A percentile compares a stretch with the other conserved stretches of the same genome.
phyloP scores from a whole-genome alignment of 2,329 filamentous ascomycete genomes.

The Hymenoscyphus occultus region DNA sequence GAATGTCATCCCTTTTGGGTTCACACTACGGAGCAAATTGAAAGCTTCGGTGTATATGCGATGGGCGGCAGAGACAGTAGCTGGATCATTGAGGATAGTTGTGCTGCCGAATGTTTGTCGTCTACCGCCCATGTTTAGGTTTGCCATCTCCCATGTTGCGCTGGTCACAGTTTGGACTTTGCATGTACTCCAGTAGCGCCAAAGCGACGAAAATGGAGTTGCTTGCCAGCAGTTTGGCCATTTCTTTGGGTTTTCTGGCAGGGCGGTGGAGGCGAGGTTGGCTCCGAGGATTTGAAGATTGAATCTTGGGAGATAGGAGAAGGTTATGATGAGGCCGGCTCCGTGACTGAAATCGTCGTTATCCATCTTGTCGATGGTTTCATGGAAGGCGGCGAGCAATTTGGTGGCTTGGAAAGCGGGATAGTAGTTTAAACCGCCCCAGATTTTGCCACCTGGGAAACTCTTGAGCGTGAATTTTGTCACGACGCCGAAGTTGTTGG shows the following conservation, averaged over 20 bases:
- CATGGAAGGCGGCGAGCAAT: constrained; percentile 11
- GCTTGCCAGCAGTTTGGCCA: constrained; percentile 10
- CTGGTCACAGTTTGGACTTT: constrained; percentile 12
- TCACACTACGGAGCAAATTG: constrained; percentile 30
- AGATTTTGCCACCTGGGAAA: constrained; percentile 14
- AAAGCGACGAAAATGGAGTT: constrained; percentile 5
- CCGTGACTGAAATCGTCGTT: constrained; percentile 12
- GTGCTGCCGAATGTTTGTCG: constrained; percentile 37
- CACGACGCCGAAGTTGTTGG: constrained; percentile 20
- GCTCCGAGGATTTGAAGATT: constrained; percentile 12
- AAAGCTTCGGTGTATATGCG: constrained; percentile 34
- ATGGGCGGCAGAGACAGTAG: constrained; percentile 34
- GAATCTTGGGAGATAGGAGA: constrained; percentile 13
- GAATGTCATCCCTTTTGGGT: constrained; percentile 24
- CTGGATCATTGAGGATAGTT: constrained; percentile 38
- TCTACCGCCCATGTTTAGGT: neutral
- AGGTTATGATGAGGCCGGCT: constrained; percentile 11
- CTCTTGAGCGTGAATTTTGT: constrained; percentile 19
- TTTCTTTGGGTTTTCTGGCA: constrained; percentile 12
- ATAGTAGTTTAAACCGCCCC: constrained; percentile 10
- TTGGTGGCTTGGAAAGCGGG: constrained; percentile 4
- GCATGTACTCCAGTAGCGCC: constrained; percentile 9
- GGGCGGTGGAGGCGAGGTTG: neutral
- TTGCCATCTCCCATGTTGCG: constrained; percentile 9
- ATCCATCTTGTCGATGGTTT: constrained; percentile 12